Evolutionary conservation across 495 filamentous ascomycete genomes (phyloP).

Genomic region (Daldinia childiae): DNA sequence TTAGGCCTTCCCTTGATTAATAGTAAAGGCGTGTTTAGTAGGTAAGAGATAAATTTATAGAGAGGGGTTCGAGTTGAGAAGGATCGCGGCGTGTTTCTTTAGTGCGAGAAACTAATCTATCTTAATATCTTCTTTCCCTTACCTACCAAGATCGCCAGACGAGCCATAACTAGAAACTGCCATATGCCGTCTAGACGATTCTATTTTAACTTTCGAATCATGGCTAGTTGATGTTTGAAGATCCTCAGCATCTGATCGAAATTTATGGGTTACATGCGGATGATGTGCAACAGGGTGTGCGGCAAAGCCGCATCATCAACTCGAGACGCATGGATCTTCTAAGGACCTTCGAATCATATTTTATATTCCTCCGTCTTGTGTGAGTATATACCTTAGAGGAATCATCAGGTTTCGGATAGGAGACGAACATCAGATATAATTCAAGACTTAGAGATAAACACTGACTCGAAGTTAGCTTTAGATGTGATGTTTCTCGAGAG

Average conservation of each 20-base stretch:
- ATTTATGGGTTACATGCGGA: slow-evolving; percentile 41
- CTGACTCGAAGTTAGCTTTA: not conserved
- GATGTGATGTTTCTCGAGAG: not conserved
- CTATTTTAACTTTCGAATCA: slow-evolving; percentile 35
- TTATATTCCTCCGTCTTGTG: slow-evolving; percentile 4
- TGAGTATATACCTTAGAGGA: not conserved
- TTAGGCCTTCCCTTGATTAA: slow-evolving; percentile 5
- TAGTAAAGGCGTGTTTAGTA: not conserved
- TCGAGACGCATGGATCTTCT: slow-evolving; percentile 35
- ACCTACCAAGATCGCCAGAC: slow-evolving; percentile 5
- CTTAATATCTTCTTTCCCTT: slow-evolving; percentile 5
- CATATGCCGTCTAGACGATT: slow-evolving; percentile 17
- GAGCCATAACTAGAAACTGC: not conserved
- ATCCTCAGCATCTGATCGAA: slow-evolving; percentile 40
- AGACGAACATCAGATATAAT: not conserved
- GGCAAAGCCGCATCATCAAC: slow-evolving; percentile 30
- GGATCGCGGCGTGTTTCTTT: slow-evolving; percentile 10
- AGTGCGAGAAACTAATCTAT: slow-evolving; percentile 11
- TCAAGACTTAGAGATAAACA: not conserved
- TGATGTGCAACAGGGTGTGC: slow-evolving; percentile 42
- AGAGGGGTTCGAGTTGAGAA: not conserved
- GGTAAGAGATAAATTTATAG: not conserved
- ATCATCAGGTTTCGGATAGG: slow-evolving; percentile 11
- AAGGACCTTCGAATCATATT: slow-evolving; percentile 18
- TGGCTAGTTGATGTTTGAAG: slow-evolving; percentile 24